phyloP scores from a whole-genome alignment of 1,139 yeast genomes.

The Taphrina deformans region DNA sequence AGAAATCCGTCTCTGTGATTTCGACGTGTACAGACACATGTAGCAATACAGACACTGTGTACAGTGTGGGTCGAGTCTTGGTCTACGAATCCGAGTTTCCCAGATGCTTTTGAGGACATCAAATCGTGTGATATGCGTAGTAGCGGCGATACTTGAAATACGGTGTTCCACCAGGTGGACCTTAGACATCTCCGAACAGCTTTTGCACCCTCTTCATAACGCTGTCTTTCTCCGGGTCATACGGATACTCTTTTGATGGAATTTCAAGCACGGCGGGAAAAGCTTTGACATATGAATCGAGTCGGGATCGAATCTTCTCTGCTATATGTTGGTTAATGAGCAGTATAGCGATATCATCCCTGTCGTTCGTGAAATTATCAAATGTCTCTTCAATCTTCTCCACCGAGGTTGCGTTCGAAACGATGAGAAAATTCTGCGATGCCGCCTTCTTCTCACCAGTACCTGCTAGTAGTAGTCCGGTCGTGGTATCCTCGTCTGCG shows the following conservation, averaged over 20 bases:
- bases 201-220: conserved; percentile 83
- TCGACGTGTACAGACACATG: no score
- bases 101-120: no score
- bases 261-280: conserved; percentile 96
- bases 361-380: conserved; percentile 65
- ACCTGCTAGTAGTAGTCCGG: conserved; percentile 94
- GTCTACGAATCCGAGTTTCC: no score
- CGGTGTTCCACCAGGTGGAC: no score
- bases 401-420: conserved; percentile 56
- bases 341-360: conserved; percentile 90
- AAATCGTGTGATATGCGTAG: no score
- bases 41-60: no score
- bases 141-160: no score
- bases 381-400: conserved; percentile 63
- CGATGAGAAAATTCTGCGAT: conserved; percentile 76
- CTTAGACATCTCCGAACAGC: conserved; percentile 34
- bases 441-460: conserved; percentile 76
- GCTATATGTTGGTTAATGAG: conserved; percentile 94
- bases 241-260: conserved; percentile 98
- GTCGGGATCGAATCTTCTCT: conserved; percentile 76
- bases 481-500: conserved; percentile 66
- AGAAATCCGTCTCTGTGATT: no score
- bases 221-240: conserved; percentile 96
- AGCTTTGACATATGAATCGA: conserved; percentile 82
- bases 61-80: no score